Percentiles rank a stretch among this genome's conserved stretches.
Conservation (phyloP, 2,329 filamentous ascomycete species). For the Alternaria infectoria region DNA sequence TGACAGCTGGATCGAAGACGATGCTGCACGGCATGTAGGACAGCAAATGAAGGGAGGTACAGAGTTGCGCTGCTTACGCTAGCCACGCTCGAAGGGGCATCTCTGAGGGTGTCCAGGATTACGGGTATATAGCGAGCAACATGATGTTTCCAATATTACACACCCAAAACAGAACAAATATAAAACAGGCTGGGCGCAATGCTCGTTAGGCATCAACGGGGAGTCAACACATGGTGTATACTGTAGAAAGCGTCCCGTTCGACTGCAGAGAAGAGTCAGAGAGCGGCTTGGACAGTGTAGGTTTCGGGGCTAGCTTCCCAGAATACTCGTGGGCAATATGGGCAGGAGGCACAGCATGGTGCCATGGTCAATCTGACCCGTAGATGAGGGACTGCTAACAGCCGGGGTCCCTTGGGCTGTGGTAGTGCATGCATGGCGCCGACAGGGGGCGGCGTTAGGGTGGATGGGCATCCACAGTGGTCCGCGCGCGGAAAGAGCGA, state of each 20-base stretch:
- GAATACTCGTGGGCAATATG: conserved; percentile 26
- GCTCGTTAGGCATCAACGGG: conserved; percentile 9
- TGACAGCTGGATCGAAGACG: conserved; percentile 14
- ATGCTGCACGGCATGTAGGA: conserved; percentile 25
- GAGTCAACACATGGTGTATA: too few relatives aligned
- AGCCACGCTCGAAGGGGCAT: conserved; percentile 5
- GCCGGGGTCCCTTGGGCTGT: conserved; percentile 26
- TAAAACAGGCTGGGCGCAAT: conserved; percentile 9
- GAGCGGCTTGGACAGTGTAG: conserved; percentile 6
- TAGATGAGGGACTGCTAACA: conserved; percentile 33
- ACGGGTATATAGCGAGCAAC: conserved; percentile 32
- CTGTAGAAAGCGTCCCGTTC: neutral
- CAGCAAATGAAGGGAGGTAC: conserved; percentile 20
- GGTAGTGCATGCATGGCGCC: conserved; percentile 24
- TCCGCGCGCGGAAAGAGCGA: conserved; percentile 23
- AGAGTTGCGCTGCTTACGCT: conserved; percentile 15
- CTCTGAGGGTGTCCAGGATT: conserved; percentile 18
- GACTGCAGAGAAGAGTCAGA: conserved; percentile 12
- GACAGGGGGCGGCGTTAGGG: conserved; percentile 20
- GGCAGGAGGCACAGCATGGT: conserved; percentile 28
- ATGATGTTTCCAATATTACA: conserved; percentile 14
- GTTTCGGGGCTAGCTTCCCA: conserved; percentile 21
- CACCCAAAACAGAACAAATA: conserved; percentile 13
- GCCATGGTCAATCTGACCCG: conserved; percentile 34
- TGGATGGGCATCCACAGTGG: conserved; percentile 16